phyloP scores from a whole-genome alignment of 23 red algal species.

The Gracilaria vermiculophylla region DNA sequence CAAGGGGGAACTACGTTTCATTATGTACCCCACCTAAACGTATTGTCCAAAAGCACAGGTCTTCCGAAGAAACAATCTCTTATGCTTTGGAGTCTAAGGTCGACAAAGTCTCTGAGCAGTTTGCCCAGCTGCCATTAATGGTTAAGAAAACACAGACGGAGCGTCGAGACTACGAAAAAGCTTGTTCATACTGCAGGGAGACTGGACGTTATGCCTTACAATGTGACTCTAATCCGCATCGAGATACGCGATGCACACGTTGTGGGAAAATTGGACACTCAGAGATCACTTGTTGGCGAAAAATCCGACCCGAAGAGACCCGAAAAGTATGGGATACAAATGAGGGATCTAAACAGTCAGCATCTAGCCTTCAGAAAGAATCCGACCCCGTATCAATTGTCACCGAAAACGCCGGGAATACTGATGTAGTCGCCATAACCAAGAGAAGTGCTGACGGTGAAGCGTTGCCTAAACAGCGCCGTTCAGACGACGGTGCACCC shows the following conservation, averaged over 20 bases:
- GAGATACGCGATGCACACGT: not conserved
- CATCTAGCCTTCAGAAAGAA: not conserved
- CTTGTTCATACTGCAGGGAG: not conserved
- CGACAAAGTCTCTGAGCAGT: not conserved
- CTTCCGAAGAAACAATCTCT: not conserved
- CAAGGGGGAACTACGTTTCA: not conserved
- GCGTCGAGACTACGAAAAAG: not conserved
- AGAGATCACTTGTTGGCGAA: not conserved
- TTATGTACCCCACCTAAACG: not conserved
- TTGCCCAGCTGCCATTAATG: conserved; percentile 1
- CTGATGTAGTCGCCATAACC: not conserved
- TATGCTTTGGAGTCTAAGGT: conserved; percentile 12
- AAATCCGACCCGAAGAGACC: not conserved
- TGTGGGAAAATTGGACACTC: conserved; percentile 30
- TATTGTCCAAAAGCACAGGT: not conserved
- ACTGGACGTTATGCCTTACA: not conserved
- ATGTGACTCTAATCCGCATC: not conserved
- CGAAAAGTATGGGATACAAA: not conserved
- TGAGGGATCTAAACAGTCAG: not conserved
- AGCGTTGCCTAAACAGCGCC: not conserved
- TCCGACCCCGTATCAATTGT: not conserved
- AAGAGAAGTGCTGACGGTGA: not conserved
- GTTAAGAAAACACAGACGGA: not conserved
- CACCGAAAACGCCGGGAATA: not conserved
- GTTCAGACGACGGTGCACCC: not conserved